Evolutionary conservation across 148 eudicot genomes (phyloP).

Genomic region (Vaccinium corymbosum): DNA sequence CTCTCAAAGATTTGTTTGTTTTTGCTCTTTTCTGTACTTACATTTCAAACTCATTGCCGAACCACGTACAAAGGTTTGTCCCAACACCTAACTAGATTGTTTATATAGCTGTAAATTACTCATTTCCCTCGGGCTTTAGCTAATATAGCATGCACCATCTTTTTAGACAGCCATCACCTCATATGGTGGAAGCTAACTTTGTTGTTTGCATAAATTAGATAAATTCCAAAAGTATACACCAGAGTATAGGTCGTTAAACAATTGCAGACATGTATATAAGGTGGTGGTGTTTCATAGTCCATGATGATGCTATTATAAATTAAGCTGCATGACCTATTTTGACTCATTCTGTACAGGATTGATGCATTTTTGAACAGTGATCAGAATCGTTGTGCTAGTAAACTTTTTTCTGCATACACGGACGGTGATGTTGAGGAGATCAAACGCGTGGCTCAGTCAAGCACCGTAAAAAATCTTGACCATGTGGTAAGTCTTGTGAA

Average conservation of each 20-base stretch:
- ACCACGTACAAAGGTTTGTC: not conserved
- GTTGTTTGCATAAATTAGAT: not conserved
- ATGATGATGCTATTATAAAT: not conserved
- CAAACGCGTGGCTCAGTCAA: conserved; percentile 54
- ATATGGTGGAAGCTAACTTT: not conserved
- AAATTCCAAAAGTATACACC: not conserved
- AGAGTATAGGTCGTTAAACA: not conserved
- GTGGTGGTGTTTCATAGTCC: not conserved
- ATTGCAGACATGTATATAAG: not conserved
- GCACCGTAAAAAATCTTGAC: conserved; percentile 64
- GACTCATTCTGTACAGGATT: conserved; percentile 37
- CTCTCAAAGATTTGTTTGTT: not conserved
- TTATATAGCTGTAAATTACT: not conserved
- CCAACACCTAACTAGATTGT: not conserved
- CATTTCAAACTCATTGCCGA: not conserved
- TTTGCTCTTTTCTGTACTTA: not conserved
- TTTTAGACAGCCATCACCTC: not conserved
- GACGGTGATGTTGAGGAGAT: conserved; percentile 77
- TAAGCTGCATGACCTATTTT: conserved; percentile 4
- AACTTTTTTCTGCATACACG: conserved; percentile 68
- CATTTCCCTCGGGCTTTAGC: conserved; percentile 1
- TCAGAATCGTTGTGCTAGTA: conserved; percentile 62
- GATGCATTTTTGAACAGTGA: conserved; percentile 75
- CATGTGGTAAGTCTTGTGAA: conserved; percentile 39
- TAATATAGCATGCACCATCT: not conserved